These are phyloP conservation scores for Salix dunnii DNA, from an alignment of 345 rosid genomes.

Conservation along the genomic window DNA sequence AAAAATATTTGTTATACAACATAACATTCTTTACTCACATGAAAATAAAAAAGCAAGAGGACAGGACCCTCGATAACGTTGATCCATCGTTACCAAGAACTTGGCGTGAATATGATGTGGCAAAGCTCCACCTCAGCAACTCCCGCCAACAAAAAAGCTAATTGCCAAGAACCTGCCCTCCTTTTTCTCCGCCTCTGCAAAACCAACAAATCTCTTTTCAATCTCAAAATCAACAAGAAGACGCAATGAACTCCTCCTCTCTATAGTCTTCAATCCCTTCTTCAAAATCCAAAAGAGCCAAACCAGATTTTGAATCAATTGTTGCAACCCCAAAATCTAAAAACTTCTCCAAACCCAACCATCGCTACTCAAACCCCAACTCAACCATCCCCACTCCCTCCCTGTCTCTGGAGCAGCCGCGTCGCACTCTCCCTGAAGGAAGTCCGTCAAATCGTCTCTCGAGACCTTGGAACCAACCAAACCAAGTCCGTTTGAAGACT, in stretches of 20 bases:
- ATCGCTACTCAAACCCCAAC: constrained; percentile 22
- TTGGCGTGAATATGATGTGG: constrained; percentile 22
- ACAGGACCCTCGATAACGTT: too few species aligned
- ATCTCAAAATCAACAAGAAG: not conserved
- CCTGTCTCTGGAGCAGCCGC: constrained; percentile 24
- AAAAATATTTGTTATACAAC: too few species aligned
- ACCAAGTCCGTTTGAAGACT: constrained; percentile 19
- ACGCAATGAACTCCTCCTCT: constrained; percentile 12
- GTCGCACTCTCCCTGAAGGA: constrained; percentile 24
- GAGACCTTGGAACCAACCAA: not conserved
- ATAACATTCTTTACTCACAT: too few species aligned
- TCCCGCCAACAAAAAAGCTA: constrained; percentile 13
- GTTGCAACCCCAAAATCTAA: constrained; percentile 12
- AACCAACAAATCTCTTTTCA: not conserved
- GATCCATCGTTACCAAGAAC: too few species aligned
- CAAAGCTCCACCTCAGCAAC: constrained; percentile 7
- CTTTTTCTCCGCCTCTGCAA: not conserved
- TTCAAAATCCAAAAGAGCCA: constrained; percentile 6
- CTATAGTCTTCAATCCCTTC: not conserved
- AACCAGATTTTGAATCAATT: not conserved
- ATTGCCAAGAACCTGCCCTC: not conserved
- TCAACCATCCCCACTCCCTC: constrained; percentile 8
- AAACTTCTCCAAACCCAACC: not conserved
- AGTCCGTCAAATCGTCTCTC: constrained; percentile 12
- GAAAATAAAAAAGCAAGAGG: too few species aligned